These are phyloP conservation scores for Sclerotinia subarctica DNA, from an alignment of 2,329 filamentous ascomycete species.

Conservation along the genomic window DNA sequence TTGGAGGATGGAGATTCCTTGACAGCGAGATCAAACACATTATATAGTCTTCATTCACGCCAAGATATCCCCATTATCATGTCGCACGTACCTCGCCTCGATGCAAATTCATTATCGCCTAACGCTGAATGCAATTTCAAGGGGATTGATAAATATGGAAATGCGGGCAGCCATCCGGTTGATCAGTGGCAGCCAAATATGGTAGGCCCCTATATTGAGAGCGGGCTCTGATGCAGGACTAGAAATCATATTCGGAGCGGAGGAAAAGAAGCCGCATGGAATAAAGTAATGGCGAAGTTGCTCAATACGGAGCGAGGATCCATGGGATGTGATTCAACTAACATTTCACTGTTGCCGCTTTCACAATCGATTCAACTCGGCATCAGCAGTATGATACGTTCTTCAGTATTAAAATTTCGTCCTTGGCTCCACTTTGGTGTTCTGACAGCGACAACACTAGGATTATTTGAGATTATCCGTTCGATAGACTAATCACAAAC, in stretches of 20 bases:
- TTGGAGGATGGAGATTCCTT: not conserved
- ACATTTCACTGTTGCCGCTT: not conserved
- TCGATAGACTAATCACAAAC: not conserved
- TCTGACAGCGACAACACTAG: not conserved
- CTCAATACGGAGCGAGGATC: not conserved
- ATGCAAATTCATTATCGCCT: not conserved
- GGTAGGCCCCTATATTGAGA: not conserved
- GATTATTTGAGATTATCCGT: not conserved
- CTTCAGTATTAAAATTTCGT: not conserved
- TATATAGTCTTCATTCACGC: slow-evolving; percentile 28
- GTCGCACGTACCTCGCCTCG: not conserved
- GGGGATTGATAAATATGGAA: slow-evolving; percentile 27
- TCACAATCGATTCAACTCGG: not conserved
- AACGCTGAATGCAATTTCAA: not conserved
- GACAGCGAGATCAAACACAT: slow-evolving; percentile 23
- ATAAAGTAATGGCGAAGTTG: slow-evolving; percentile 9
- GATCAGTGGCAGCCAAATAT: slow-evolving; percentile 28
- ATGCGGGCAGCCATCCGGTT: slow-evolving; percentile 33
- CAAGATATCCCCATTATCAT: not conserved
- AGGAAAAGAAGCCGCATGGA: slow-evolving; percentile 1
- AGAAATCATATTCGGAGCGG: slow-evolving; percentile 2
- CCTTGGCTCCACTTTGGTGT: not conserved
- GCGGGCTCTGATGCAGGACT: not conserved
- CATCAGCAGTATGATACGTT: not conserved
- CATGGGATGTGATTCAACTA: not conserved